phyloP scores from a whole-genome alignment of 2,329 filamentous ascomycete species.

The Cryoendolithus antarcticus region DNA sequence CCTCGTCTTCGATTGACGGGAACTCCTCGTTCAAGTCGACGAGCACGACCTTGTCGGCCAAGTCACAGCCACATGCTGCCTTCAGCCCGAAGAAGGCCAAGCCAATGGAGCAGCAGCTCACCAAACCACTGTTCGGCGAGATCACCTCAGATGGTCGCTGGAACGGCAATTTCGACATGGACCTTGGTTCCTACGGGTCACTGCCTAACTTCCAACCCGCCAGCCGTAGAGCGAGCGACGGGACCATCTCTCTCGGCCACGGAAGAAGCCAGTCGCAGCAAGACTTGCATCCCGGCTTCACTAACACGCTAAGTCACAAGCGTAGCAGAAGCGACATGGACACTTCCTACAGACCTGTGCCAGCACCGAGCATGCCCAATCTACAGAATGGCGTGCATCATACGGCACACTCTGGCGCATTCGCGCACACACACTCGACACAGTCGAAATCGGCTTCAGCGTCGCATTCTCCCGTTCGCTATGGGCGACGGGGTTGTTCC shows the following conservation, averaged over 20 bases:
- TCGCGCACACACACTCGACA: too few relatives aligned
- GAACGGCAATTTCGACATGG: constrained; percentile 25
- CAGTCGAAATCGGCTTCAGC: too few relatives aligned
- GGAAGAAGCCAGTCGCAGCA: constrained; percentile 44
- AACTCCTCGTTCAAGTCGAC: constrained; percentile 17
- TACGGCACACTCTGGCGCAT: too few relatives aligned
- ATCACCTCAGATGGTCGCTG: constrained; percentile 48
- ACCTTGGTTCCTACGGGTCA: constrained; percentile 12
- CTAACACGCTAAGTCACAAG: constrained; percentile 18
- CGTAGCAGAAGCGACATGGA: constrained; percentile 23
- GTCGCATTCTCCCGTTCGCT: too few relatives aligned
- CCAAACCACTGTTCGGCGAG: constrained; percentile 61
- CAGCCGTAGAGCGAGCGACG: constrained; percentile 56
- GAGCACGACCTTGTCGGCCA: constrained; percentile 10
- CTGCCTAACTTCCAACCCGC: constrained; percentile 14
- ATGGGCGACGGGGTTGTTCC: constrained; percentile 2
- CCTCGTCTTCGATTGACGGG: constrained; percentile 16
- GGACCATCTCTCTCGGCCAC: constrained; percentile 44
- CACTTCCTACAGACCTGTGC: constrained; percentile 8
- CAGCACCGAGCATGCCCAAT: constrained; percentile 18
- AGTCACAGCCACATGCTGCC: constrained; percentile 17
- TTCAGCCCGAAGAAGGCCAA: constrained; percentile 14
- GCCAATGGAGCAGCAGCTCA: constrained; percentile 7
- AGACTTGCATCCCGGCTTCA: constrained; percentile 11
- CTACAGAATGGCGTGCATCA: constrained; percentile 6